Conservation (phyloP, 2,329 filamentous ascomycete species). For the Alternaria sp. region DNA sequence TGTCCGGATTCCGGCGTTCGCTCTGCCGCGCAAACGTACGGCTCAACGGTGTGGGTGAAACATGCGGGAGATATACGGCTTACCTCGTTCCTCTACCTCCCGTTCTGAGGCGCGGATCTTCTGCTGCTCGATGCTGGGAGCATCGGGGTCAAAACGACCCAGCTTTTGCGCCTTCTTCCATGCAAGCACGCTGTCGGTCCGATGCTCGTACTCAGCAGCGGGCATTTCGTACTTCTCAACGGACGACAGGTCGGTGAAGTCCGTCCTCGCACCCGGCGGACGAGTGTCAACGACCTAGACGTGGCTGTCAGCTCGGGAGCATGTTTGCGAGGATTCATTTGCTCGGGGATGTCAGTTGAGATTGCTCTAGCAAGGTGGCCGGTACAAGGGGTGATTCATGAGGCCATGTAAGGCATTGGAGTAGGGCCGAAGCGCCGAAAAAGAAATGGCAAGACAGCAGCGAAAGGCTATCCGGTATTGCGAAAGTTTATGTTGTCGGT, state of each 20-base stretch:
- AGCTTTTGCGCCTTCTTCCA: slow-evolving; percentile 97
- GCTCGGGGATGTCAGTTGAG: slow-evolving; percentile 17
- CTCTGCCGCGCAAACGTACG: slow-evolving; percentile 24
- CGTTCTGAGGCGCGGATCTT: slow-evolving; percentile 71
- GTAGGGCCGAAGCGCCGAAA: slow-evolving; percentile 17
- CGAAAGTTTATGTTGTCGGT: not conserved
- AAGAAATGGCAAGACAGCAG: slow-evolving; percentile 19
- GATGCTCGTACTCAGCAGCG: slow-evolving; percentile 82
- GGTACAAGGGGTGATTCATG: slow-evolving; percentile 23
- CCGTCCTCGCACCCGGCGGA: slow-evolving; percentile 74
- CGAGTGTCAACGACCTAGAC: slow-evolving; percentile 78
- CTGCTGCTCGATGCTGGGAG: slow-evolving; percentile 74
- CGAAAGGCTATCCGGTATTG: not conserved
- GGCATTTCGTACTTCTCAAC: slow-evolving; percentile 93
- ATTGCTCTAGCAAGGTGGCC: slow-evolving; percentile 7
- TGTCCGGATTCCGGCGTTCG: slow-evolving; percentile 10
- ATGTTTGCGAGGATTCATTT: slow-evolving; percentile 21
- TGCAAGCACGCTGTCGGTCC: slow-evolving; percentile 85
- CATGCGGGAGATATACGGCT: slow-evolving; percentile 28
- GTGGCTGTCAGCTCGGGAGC: slow-evolving; percentile 27
- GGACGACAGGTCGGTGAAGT: slow-evolving; percentile 79
- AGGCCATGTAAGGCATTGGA: slow-evolving; percentile 13
- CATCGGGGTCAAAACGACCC: slow-evolving; percentile 92
- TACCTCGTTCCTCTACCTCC: slow-evolving; percentile 74
- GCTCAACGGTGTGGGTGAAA: slow-evolving; percentile 14